Base-by-base conservation (phyloP, 306 rosid genomes). In the Castanea crenata region DNA sequence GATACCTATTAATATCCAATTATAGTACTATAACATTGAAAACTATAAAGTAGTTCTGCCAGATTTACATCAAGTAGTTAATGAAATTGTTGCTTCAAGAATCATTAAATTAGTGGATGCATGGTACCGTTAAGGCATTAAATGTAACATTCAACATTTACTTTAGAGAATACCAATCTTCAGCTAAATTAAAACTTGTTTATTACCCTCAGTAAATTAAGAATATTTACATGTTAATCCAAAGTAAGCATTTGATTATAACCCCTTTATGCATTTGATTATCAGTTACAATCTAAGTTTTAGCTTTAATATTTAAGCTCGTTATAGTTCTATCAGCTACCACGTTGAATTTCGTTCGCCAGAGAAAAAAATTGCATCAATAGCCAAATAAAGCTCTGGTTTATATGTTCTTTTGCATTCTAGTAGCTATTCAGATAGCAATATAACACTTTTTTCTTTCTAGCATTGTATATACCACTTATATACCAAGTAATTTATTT, bases 61-160 rank as follows among this genome's bases (percentile, higher is more conserved):
- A 67, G 72, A 34, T 7, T 35, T n/a, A 67, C 72, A 7, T 34
- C 16, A 19, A 7, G 5, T 1, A 3, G 25, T 19, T 35, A 2
- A 67, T 32, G 71, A 65, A 67, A 14, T 32, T 34, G 27, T 32
- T 67, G 71, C 71, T 67, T 67, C 9, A 67, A 67, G 72, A 67
- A 20, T 46, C 46, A 31, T 31, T 31, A 31, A 31, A 29, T 6
- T 29, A 31, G 70, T 16, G 3, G 38, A 46, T 34, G 69, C 19
- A 15, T 15, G 69, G 69, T 15, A 29, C 38, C 67, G 11, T 59
- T 38, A 38, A 38, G 44, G 10, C 44, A 38, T 38, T 38, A 38
- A 38, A 38, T 38, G 46, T 38, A 38, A 38, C 11, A 38, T 38
- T 62, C 35, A 62, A 10, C 65, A 58, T 58, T 58, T 21, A 21